phyloP scores from a whole-genome alignment of 2,329 filamentous ascomycete genomes.

The Colletotrichum agaves region DNA sequence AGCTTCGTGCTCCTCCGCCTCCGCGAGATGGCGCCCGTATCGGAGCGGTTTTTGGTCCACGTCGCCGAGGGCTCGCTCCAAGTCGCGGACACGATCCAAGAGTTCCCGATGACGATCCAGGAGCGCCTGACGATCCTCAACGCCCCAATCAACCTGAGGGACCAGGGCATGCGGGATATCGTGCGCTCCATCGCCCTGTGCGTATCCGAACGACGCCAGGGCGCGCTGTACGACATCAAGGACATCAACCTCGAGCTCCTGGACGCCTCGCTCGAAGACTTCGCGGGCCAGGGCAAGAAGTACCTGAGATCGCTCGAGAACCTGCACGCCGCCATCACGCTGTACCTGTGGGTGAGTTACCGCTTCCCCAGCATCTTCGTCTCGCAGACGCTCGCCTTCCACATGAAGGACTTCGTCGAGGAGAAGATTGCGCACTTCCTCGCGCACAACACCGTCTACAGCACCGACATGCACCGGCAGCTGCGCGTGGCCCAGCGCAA shows the following conservation, averaged over 20 bases:
- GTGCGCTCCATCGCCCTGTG: slow-evolving; percentile 74
- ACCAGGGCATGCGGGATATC: slow-evolving; percentile 58
- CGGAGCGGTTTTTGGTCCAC: slow-evolving; percentile 74
- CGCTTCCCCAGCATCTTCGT: slow-evolving; percentile 84
- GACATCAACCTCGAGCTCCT: slow-evolving; percentile 79
- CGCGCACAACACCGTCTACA: slow-evolving; percentile 42
- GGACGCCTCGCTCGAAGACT: slow-evolving; percentile 64
- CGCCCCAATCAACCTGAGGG: slow-evolving; percentile 72
- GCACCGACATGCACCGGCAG: slow-evolving; percentile 43
- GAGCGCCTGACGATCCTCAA: slow-evolving; percentile 82
- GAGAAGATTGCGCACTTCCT: slow-evolving; percentile 75
- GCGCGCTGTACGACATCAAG: slow-evolving; percentile 76
- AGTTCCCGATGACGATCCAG: slow-evolving; percentile 72
- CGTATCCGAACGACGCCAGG: slow-evolving; percentile 74
- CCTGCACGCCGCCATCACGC: slow-evolving; percentile 83
- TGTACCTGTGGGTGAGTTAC: slow-evolving; percentile 95
- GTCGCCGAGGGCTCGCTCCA: slow-evolving; percentile 68
- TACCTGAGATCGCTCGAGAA: slow-evolving; percentile 78
- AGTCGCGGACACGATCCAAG: slow-evolving; percentile 80
- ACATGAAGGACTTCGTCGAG: slow-evolving; percentile 83
- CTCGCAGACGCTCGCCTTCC: slow-evolving; percentile 78
- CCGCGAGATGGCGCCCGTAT: slow-evolving; percentile 72
- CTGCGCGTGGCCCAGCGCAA: slow-evolving; percentile 21
- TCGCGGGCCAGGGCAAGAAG: slow-evolving; percentile 37
- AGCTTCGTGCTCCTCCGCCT: slow-evolving; percentile 84